phyloP scores from a whole-genome alignment of 2,329 filamentous ascomycete species.

The Cercospora sp. region DNA sequence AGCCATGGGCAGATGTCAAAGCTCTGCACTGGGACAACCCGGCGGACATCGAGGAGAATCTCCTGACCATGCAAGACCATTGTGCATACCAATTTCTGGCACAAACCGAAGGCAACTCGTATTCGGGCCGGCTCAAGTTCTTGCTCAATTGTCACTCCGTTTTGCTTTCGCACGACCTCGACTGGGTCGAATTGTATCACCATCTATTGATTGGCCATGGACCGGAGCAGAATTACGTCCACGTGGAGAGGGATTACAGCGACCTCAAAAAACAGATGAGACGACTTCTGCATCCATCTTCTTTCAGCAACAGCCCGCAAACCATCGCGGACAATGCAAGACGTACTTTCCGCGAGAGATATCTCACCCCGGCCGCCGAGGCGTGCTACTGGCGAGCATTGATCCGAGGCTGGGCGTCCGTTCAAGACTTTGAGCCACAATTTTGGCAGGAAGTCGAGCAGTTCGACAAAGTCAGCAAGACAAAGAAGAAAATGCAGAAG shows the following conservation, averaged over 20 bases:
- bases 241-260: conserved; percentile 31
- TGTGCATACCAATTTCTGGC: conserved; percentile 34
- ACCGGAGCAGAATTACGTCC: conserved; percentile 35
- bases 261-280: conserved; percentile 34
- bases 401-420: conserved; percentile 49
- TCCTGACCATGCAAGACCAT: conserved; percentile 32
- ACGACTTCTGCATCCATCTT: conserved; percentile 25
- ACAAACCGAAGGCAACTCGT: conserved; percentile 37
- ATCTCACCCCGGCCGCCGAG: conserved; percentile 34
- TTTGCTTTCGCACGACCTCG: conserved; percentile 33
- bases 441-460: conserved; percentile 28
- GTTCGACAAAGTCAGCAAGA: conserved; percentile 23
- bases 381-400: conserved; percentile 38
- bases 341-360: conserved; percentile 31
- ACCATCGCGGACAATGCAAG: conserved; percentile 32
- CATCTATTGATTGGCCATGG: conserved; percentile 34
- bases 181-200: conserved; percentile 35
- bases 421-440: conserved; percentile 31
- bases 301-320: conserved; percentile 24
- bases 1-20: conserved; percentile 42
- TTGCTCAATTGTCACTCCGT: conserved; percentile 38
- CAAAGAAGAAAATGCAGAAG: conserved; percentile 26
- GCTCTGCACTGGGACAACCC: conserved; percentile 30
- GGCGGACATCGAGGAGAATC: conserved; percentile 27
- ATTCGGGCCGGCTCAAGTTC: conserved; percentile 36